These are phyloP conservation scores for Solanum paucissectum DNA, from an alignment of 257 asterid species.

Conservation along the genomic window DNA sequence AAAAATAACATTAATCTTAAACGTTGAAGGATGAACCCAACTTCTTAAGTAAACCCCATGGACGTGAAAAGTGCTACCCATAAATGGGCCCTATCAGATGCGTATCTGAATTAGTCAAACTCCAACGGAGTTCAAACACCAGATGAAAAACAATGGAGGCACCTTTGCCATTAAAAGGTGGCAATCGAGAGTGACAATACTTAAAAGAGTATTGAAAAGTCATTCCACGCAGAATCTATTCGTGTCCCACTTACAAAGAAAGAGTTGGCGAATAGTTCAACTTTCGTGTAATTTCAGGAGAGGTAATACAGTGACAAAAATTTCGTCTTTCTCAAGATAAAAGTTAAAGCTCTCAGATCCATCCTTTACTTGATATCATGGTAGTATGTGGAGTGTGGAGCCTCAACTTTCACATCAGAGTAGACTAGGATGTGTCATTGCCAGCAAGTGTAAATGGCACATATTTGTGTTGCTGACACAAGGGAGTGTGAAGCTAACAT, in stretches of 20 bases:
- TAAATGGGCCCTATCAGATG: background rate
- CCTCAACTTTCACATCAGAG: background rate
- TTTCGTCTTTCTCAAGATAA: background rate
- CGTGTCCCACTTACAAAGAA: background rate
- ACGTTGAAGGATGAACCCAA: background rate
- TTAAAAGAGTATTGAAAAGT: background rate
- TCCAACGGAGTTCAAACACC: background rate
- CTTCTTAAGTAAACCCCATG: background rate
- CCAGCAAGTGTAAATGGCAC: background rate
- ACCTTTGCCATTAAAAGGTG: background rate
- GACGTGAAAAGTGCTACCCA: background rate
- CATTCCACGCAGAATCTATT: background rate
- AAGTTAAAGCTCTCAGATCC: background rate
- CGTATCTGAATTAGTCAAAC: background rate
- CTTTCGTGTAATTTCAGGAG: background rate
- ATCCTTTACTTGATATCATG: background rate
- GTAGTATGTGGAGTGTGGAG: background rate
- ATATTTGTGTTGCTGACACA: background rate
- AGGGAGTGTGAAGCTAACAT: background rate
- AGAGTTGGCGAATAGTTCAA: background rate
- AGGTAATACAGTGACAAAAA: background rate
- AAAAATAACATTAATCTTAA: no score
- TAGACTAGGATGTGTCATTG: background rate
- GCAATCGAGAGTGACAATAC: background rate
- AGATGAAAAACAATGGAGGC: background rate